Evolutionary conservation across 495 filamentous ascomycete genomes (phyloP).

Genomic region (Lepraria neglecta): DNA sequence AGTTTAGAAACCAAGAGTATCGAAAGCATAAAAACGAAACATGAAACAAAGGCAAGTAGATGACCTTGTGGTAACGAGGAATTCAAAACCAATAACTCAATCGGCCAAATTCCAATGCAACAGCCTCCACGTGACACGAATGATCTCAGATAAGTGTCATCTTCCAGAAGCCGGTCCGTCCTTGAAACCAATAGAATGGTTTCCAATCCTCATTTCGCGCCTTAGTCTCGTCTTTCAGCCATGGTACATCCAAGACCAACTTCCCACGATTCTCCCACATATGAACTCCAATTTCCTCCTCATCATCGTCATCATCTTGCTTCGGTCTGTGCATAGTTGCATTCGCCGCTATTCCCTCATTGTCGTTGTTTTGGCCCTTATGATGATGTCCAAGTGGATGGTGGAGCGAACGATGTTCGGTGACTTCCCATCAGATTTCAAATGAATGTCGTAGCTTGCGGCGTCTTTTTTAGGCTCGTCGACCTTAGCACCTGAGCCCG

Average conservation of each 20-base stretch:
- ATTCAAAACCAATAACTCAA: no score
- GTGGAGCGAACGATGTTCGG: not conserved
- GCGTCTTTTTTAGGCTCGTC: not conserved
- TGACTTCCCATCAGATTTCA: not conserved
- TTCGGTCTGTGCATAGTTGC: conserved; percentile 3
- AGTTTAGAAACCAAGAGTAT: no score
- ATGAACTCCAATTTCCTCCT: conserved; percentile 25
- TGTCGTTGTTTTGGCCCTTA: not conserved
- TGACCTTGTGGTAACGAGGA: no score
- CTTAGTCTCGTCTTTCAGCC: conserved; percentile 11
- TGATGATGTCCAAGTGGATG: conserved; percentile 2
- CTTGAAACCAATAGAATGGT: no score
- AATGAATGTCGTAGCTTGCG: conserved; percentile 1
- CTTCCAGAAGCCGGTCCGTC: no score
- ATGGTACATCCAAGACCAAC: conserved; percentile 19
- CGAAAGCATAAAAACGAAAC: no score
- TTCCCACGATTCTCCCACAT: conserved; percentile 26
- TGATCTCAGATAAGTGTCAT: no score
- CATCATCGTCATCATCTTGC: conserved; percentile 20
- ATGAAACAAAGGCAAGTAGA: no score
- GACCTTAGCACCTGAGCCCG: not conserved
- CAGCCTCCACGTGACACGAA: no score
- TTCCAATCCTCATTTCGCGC: no score
- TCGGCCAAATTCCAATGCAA: no score
- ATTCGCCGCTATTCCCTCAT: not conserved